A percentile compares a stretch with the other conserved stretches of the same genome.
phyloP scores from a whole-genome alignment of 768 basidiomycete species.

The Collybiopsis confluens region DNA sequence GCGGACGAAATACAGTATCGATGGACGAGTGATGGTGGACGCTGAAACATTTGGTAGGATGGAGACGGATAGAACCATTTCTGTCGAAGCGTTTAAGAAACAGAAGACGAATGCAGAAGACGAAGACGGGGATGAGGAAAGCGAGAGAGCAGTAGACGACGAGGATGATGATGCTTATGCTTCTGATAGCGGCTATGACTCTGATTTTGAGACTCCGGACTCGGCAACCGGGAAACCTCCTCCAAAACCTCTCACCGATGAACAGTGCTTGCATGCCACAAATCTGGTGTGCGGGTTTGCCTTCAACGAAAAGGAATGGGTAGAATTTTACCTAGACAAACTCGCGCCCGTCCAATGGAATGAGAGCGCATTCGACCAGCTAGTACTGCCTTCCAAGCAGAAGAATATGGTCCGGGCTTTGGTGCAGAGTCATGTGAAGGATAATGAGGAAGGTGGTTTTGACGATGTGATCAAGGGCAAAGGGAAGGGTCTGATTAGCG shows the following conservation, averaged over 20 bases:
- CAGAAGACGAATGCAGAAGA: neutral
- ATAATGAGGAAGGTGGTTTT: conserved; percentile 12
- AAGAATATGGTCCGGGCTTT: conserved; percentile 28
- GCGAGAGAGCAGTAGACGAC: conserved; percentile 4
- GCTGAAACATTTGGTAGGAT: neutral
- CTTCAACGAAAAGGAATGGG: neutral
- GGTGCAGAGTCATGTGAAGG: conserved; percentile 18
- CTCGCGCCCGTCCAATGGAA: neutral
- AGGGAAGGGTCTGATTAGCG: conserved; percentile 30
- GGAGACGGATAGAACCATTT: neutral
- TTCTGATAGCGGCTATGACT: conserved; percentile 6
- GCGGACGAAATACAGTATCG: neutral
- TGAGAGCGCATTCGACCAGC: neutral
- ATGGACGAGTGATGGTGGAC: neutral
- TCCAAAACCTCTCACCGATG: neutral
- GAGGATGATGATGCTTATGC: conserved; percentile 9
- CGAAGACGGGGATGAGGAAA: conserved; percentile 5
- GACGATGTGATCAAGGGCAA: conserved; percentile 35
- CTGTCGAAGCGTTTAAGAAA: neutral
- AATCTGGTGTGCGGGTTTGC: neutral
- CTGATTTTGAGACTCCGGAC: too few relatives aligned
- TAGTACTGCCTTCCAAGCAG: conserved; percentile 15
- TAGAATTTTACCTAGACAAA: neutral
- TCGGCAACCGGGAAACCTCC: too few relatives aligned
- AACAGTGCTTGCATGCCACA: neutral